Evolutionary conservation across 768 basidiomycete genomes (phyloP), one percentile per base, ranked within the genome.

Genomic region (Pleurotus sapidus): DNA sequence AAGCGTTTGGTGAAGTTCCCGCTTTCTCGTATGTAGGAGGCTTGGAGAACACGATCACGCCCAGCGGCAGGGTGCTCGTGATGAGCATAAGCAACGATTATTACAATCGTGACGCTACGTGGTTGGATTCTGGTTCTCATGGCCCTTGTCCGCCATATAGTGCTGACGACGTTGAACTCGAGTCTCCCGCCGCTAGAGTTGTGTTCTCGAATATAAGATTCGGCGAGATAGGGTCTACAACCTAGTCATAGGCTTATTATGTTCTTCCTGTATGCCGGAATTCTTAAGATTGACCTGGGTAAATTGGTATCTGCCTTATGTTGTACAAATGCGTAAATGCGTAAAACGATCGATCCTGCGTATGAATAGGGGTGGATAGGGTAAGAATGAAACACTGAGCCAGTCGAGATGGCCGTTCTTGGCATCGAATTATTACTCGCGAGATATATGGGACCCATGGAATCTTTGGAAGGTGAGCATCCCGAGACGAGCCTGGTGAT

Each of bases 181-280:
- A 67, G 50, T 46, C 48, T 58, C 57, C 72, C 24, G 63, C 58
- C 60, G 68, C 71, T 17, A 62, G 60, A 24, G 74, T 76, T 63
- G 67, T 63, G 47, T 77, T 62, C 68, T 75, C 74, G 20, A 76
- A 76, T 71, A 76, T 76, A 65, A 72, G 68, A 66, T 71, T 70
- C 59, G 76, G 75, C 38, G 60, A 62, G 63, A 71, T 76, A 61
- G 72, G 72, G n/a, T 59, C 54, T 25, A 53, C 48, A 17, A 47
- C 1, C 25, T 47, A 45, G 7, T 11, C 11, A 9, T 30, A 30
- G 30, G 30, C n/a, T n/a, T n/a, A n/a, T n/a, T n/a, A n/a, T n/a
- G n/a, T n/a, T n/a, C n/a, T n/a, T n/a, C n/a, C n/a, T n/a, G n/a
- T n/a, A n/a, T n/a, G n/a, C n/a, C n/a, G n/a, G n/a, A n/a, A n/a